Base-by-base conservation (phyloP, 225 moss, liverwort and hornwort genomes). In the Pseudoscleropodium purum region DNA sequence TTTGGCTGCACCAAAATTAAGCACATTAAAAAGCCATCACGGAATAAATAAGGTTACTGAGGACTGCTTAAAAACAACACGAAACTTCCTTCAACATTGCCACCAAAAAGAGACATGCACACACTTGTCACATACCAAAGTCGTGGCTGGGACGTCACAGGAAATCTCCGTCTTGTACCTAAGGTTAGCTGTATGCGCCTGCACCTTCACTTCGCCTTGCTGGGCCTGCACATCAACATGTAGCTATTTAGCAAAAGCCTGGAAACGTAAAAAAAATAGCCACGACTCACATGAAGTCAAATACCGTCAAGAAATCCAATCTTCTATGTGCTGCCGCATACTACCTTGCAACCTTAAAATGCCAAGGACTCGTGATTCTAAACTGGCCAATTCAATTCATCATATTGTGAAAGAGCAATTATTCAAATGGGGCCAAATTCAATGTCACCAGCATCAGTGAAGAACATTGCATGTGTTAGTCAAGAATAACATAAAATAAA, bases 141-240 rank as follows among this genome's bases (percentile, higher is more conserved):
- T 87, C 70, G 94, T 93, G 66, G 87, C 86, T 82, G 99, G 96
- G 37, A 96, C 60, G 76, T 99, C 97, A 74, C 70, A 91, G 21
- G 93, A 82, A 39, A 99, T 75, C 86, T 96, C 95, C 31, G 95
- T 93, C 92, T 85, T 97, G 93, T 94, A 97, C 88, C 83, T 91
- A 26, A 90, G 81, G 87, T 92, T 91, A 34, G 96, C 93, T 33
- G 92, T 94, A 61, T 90, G 92, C 66, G 94, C 99, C 83, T 91
- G 83, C 41, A 97, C 78, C 89, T 91, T 93, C 88, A 97, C 91
- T 90, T 97, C 97, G n/a, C 97, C 97, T 95, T 96, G 95, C 92
- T 96, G 90, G 60, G 95, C 96, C 98, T 98, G 94, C 85, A 75
- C 77, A 75, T 76, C 54, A 81, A 87, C 30, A 75, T n/a, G 36